Evolutionary conservation across 495 filamentous ascomycete species (phyloP).

Genomic region (Penicillium robsamsonii): DNA sequence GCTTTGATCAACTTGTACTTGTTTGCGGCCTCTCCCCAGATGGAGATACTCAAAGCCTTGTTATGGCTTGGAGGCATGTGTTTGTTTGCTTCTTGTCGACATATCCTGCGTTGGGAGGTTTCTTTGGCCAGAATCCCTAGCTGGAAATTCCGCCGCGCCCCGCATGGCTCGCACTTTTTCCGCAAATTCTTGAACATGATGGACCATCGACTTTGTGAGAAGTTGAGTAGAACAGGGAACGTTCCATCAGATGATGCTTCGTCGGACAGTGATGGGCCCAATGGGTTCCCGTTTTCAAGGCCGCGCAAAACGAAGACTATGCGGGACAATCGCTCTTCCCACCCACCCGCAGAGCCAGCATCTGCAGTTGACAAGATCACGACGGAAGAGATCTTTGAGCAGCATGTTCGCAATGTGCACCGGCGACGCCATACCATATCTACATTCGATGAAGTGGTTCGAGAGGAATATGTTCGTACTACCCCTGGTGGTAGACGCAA

Average conservation of each 20-base stretch:
- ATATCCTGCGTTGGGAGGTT: conserved; percentile 82
- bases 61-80: conserved; percentile 86
- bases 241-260: conserved; percentile 29
- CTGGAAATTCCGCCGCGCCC: conserved; percentile 76
- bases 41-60: conserved; percentile 73
- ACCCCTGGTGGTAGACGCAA: conserved; percentile 67
- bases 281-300: conserved; percentile 18
- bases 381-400: conserved; percentile 27
- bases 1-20: conserved; percentile 80
- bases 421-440: conserved; percentile 56
- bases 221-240: conserved; percentile 35
- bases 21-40: conserved; percentile 77
- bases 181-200: conserved; percentile 52
- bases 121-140: conserved; percentile 81
- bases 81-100: conserved; percentile 68
- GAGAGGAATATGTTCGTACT: conserved; percentile 40
- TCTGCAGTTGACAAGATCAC: conserved; percentile 25
- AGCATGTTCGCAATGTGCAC: conserved; percentile 13
- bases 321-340: conserved; percentile 21
- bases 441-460: conserved; percentile 34
- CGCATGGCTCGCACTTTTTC: conserved; percentile 42
- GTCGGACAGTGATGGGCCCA: conserved; percentile 45
- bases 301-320: conserved; percentile 33
- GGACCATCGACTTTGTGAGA: conserved; percentile 47
- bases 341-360: conserved; percentile 12